Evolutionary conservation across 208 protist genomes (phyloP), one percentile per base, ranked within the genome.

Genomic region (Acanthamoeba divionensis): DNA sequence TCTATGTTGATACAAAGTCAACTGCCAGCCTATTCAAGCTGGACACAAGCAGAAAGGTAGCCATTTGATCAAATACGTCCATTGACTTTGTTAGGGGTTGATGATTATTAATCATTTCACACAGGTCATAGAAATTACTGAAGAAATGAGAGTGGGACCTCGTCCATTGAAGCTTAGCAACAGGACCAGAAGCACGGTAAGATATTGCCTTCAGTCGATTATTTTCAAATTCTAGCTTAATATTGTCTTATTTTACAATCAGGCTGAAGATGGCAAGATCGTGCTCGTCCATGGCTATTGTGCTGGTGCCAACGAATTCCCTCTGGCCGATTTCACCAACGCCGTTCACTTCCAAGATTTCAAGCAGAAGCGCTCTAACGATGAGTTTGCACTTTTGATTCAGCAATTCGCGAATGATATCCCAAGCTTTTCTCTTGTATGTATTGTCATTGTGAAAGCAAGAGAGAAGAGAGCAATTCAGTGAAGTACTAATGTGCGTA

Each of bases 281-380:
- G 21, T 92, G 1, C 66, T 92, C 2, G 82, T 90, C 18, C 82
- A 90, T 54, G 82, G 90, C n/a, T 92, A 92, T 52, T 92, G 90
- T 33, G 60, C 83, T 13, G 62, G 50, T 50, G 0, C 24, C 18
- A 75, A 85, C 60, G 67, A 79, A 26, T 92, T 90, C 55, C 33
- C 65, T 8, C 38, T 5, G 8, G 31, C 31, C 36, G n/a, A 90
- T 1, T 92, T 92, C 73, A 29, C 31, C 52, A 86, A 90, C 57
- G 54, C 36, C 7, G 18, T 90, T 41, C 41, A 41, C 24, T 92
- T 92, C 36, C 1, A 47, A 13, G 65, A 92, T 54, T 66, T 44
- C 47, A 69, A 52, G 4, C 48, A 60, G 77, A 29, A 7, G n/a
- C 67, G 73, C 47, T 67, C 55, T 41, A 91, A 89, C 57, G 89